These are phyloP conservation scores for Cephalotrichum gorgonifer DNA, from an alignment of 2,329 filamentous ascomycete species.

Conservation along the genomic window DNA sequence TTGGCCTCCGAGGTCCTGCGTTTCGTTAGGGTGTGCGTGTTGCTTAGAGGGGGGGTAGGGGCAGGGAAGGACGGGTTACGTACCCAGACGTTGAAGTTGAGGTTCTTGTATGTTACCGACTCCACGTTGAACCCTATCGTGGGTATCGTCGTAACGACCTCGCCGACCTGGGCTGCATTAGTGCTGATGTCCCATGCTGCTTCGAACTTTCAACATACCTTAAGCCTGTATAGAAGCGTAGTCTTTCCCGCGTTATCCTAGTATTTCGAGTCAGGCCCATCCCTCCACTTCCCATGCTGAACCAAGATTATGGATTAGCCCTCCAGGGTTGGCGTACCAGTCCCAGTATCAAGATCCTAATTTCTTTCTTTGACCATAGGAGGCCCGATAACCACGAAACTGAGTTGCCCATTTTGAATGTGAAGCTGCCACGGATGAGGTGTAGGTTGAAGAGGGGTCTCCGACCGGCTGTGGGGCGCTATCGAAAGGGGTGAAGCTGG, in stretches of 20 bases:
- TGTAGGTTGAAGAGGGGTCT: background rate
- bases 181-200: background rate
- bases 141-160: conserved; percentile 97
- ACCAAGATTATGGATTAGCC: background rate
- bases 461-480: no score
- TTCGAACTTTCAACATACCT: conserved; percentile 42
- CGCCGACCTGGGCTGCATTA: conserved; percentile 61
- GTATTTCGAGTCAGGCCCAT: background rate
- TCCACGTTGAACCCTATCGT: conserved; percentile 99
- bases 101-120: conserved; percentile 94
- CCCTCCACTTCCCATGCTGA: background rate
- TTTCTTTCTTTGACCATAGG: conserved; percentile 93
- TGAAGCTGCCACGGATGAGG: background rate
- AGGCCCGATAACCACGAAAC: conserved; percentile 63
- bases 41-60: background rate
- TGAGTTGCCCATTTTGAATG: conserved; percentile 48
- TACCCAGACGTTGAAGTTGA: conserved; percentile 99
- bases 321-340: conserved; percentile 50
- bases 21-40: background rate
- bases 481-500: background rate
- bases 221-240: conserved; percentile 88
- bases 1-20: conserved; percentile 83
- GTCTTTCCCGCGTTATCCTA: conserved; percentile 99
- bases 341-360: conserved; percentile 87
- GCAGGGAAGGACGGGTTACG: conserved; percentile 20